Conservation (phyloP, 1,284 basidiomycete genomes). For the Salmacisia buchloeana region DNA sequence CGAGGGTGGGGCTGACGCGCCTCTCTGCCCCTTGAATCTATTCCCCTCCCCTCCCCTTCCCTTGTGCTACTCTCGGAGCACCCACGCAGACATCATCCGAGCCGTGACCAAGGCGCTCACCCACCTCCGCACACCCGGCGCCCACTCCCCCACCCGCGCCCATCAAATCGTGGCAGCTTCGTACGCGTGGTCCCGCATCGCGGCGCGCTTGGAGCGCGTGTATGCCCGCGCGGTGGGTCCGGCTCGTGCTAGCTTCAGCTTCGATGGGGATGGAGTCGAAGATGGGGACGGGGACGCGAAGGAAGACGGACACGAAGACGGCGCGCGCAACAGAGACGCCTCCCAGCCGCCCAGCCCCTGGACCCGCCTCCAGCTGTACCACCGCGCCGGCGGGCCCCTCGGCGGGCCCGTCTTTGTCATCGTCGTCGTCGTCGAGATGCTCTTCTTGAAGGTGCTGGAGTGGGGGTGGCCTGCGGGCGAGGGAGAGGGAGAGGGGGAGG, state of each 20-base stretch:
- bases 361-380: slow-evolving; percentile 57
- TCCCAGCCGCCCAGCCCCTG: slow-evolving; percentile 66
- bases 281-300: too few relatives aligned
- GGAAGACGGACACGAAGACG: slow-evolving; percentile 21
- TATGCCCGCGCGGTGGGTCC: slow-evolving; percentile 67
- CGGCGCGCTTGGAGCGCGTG: slow-evolving; percentile 73
- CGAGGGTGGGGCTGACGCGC: background rate
- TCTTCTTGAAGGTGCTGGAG: slow-evolving; percentile 71
- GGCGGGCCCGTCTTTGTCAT: slow-evolving; percentile 71
- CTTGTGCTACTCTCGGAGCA: too few relatives aligned
- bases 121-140: slow-evolving; percentile 63
- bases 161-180: slow-evolving; percentile 72
- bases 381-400: slow-evolving; percentile 63
- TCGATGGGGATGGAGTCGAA: too few relatives aligned
- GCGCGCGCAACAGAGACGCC: slow-evolving; percentile 55
- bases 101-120: slow-evolving; percentile 74
- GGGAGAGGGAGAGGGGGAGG: too few relatives aligned
- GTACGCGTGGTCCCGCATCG: slow-evolving; percentile 82
- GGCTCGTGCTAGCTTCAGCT: too few relatives aligned
- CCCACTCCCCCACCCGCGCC: slow-evolving; percentile 71
- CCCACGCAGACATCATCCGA: slow-evolving; percentile 67
- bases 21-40: background rate
- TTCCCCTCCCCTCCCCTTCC: too few relatives aligned
- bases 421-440: slow-evolving; percentile 71
- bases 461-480: slow-evolving; percentile 67